A percentile compares a stretch with the other conserved stretches of the same genome.
phyloP scores from a whole-genome alignment of 148 eudicot genomes.

The Pouteria glomerata region DNA sequence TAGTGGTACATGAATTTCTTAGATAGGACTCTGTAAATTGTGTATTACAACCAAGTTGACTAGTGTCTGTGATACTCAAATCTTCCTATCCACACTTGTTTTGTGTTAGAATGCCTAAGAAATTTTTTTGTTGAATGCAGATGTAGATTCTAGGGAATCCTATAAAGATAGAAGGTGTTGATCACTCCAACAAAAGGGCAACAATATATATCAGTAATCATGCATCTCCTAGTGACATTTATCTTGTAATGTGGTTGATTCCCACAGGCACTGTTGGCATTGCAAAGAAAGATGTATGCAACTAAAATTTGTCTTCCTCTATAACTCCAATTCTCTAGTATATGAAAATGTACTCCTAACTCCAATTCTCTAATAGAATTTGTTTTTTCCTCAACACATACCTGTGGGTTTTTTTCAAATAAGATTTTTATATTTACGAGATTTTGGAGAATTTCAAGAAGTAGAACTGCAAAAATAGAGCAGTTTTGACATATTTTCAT shows the following conservation, averaged over 20 bases:
- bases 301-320: no score
- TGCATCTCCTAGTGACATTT: conserved; percentile 35
- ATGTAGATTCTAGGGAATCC: conserved; percentile 42
- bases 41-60: no score
- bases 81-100: no score
- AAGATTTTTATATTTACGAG: neutral
- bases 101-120: conserved; percentile 3
- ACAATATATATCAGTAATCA: conserved; percentile 39
- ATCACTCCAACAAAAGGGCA: conserved; percentile 22
- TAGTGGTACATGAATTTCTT: no score
- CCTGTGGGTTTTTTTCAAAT: neutral
- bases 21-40: no score
- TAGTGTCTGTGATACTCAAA: no score
- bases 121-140: conserved; percentile 25
- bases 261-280: conserved; percentile 41
- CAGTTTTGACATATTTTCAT: neutral
- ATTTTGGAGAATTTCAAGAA: neutral
- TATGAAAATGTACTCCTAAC: no score
- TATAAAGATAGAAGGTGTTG: conserved; percentile 31
- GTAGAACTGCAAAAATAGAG: neutral
- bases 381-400: neutral
- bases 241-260: conserved; percentile 39
- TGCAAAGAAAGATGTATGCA: conserved; percentile 38
- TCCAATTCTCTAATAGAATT: conserved; percentile 1
- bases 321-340: no score